Conservation (phyloP, 306 rosid species). For the Trifolium subterraneum region DNA sequence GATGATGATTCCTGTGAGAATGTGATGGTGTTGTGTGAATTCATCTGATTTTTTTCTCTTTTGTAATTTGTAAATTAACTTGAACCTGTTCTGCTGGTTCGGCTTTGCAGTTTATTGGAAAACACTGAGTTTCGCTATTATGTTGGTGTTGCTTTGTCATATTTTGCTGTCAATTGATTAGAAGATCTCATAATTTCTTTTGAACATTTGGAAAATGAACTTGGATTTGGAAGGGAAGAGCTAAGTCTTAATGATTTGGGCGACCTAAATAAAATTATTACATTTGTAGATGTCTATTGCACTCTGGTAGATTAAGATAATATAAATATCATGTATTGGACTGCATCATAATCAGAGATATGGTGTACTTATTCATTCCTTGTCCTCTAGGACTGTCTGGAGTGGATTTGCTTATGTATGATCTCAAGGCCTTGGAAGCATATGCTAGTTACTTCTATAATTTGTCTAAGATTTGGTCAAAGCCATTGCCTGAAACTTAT, state of each 20-base stretch:
- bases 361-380: not conserved
- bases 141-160: not conserved
- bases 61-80: not conserved
- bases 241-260: not conserved
- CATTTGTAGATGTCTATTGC: not conserved
- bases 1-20: not conserved
- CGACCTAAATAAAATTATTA: not conserved
- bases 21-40: not conserved
- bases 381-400: constrained; percentile 66
- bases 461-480: constrained; percentile 80
- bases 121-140: not conserved
- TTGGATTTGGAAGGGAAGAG: constrained; percentile 10
- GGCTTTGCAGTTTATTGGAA: constrained; percentile 13
- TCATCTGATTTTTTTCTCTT: not conserved
- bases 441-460: constrained; percentile 72
- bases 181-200: not conserved
- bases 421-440: constrained; percentile 84
- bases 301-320: constrained; percentile 8
- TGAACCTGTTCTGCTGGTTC: not conserved
- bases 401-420: constrained; percentile 79
- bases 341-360: not conserved
- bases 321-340: not conserved
- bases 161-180: constrained; percentile 19
- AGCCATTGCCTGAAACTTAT: constrained; percentile 88
- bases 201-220: not conserved